A percentile compares a stretch with the other conserved stretches of the same genome.
phyloP scores from a whole-genome alignment of 768 basidiomycete species.

The Xerocomellus intermedius region DNA sequence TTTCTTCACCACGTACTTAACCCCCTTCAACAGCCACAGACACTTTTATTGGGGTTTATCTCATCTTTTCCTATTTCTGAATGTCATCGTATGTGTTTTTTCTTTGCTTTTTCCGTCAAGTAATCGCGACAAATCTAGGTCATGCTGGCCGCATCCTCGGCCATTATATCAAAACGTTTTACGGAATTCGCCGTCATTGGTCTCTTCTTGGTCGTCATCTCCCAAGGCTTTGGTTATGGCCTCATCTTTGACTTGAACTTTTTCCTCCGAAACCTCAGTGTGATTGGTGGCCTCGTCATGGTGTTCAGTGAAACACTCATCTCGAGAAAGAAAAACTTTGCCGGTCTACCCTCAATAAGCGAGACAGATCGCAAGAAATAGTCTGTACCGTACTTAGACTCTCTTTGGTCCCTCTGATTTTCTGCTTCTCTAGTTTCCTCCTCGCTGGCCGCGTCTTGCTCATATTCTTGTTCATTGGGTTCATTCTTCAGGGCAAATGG shows the following conservation, averaged over 20 bases:
- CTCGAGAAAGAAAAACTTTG: constrained; percentile 82
- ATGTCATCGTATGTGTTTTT: constrained; percentile 73
- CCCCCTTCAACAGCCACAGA: constrained; percentile 66
- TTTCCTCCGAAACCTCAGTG: constrained; percentile 98
- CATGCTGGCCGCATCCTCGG: constrained; percentile 83
- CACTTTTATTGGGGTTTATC: constrained; percentile 95
- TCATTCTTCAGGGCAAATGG: constrained; percentile 93
- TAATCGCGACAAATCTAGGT: constrained; percentile 46
- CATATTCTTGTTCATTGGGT: constrained; percentile 99
- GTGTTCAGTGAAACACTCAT: constrained; percentile 96
- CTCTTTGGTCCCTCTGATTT: constrained; percentile 1
- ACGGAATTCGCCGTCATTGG: constrained; percentile 89
- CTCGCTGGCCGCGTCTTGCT: constrained; percentile 95
- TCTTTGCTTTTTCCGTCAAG: background rate
- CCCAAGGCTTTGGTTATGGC: constrained; percentile 98
- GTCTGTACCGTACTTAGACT: constrained; percentile 44
- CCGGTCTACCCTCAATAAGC: constrained; percentile 83
- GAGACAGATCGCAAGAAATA: constrained; percentile 99
- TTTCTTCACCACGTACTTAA: constrained; percentile 6
- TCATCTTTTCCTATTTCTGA: constrained; percentile 87
- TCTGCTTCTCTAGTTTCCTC: constrained; percentile 67
- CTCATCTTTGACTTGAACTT: constrained; percentile 99
- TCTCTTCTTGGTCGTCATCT: constrained; percentile 85
- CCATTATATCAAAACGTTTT: constrained; percentile 83
- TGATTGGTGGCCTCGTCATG: constrained; percentile 98